Conservation (phyloP, 2,329 filamentous ascomycete species). For the Diaporthe amygdali region DNA sequence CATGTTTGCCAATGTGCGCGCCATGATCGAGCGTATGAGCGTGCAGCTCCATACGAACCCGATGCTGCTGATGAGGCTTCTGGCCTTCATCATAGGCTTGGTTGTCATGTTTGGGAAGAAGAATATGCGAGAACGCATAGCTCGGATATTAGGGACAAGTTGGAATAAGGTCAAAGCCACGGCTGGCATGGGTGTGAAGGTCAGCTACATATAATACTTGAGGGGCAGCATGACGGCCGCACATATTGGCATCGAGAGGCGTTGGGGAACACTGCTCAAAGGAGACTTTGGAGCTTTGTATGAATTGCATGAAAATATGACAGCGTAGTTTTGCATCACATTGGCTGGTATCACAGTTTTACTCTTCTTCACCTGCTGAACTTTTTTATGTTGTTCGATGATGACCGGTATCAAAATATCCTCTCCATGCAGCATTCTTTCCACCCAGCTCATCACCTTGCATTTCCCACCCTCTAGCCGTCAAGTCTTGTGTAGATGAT, state of each 20-base stretch:
- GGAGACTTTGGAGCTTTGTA: neutral
- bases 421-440: neutral
- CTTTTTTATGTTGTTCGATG: neutral
- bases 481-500: neutral
- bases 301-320: constrained; percentile 15
- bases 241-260: neutral
- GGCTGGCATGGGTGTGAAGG: constrained; percentile 95
- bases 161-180: constrained; percentile 87
- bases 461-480: neutral
- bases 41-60: constrained; percentile 61
- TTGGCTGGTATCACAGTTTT: constrained; percentile 10
- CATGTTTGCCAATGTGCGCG: constrained; percentile 57
- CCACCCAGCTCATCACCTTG: neutral
- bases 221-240: neutral
- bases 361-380: neutral
- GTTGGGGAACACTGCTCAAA: neutral
- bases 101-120: constrained; percentile 76
- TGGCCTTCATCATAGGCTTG: constrained; percentile 83
- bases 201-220: constrained; percentile 81
- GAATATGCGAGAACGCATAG: constrained; percentile 76
- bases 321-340: constrained; percentile 12
- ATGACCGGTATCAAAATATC: neutral
- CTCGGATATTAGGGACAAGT: constrained; percentile 68
- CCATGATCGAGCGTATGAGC: constrained; percentile 56
- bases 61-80: constrained; percentile 60